A percentile compares a stretch with the other conserved stretches of the same genome.
Evolutionary conservation across 2,329 filamentous ascomycete genomes (phyloP).

Genomic region (Trichoderma arundinaceum): DNA sequence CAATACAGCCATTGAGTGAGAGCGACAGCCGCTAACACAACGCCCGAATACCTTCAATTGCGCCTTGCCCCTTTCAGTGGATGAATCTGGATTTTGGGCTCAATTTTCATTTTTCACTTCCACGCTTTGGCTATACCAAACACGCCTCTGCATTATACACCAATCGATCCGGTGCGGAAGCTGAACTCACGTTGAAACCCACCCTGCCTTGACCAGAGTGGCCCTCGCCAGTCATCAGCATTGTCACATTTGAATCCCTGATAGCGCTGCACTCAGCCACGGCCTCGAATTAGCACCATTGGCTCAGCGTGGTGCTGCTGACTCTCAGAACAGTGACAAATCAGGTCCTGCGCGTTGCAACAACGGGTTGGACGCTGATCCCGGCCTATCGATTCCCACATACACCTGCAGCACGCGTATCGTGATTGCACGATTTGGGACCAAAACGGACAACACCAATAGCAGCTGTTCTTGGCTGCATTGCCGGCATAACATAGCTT

Average conservation of each 20-base stretch:
- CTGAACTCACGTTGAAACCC: neutral
- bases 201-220: neutral
- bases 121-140: neutral
- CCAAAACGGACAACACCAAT: slow-evolving; percentile 1
- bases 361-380: slow-evolving; percentile 15
- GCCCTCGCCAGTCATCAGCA: neutral
- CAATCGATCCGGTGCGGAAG: neutral
- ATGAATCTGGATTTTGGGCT: neutral
- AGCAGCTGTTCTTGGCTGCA: slow-evolving; percentile 7
- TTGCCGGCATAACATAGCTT: neutral
- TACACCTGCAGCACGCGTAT: slow-evolving; percentile 25
- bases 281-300: neutral
- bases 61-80: too few species aligned
- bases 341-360: slow-evolving; percentile 1
- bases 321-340: neutral
- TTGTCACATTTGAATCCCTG: neutral
- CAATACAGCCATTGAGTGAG: neutral
- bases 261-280: neutral
- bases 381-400: neutral
- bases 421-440: slow-evolving; percentile 2
- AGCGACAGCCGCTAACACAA: neutral
- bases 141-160: neutral
- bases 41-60: neutral
- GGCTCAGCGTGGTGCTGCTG: neutral
- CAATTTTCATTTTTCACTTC: neutral